Evolutionary conservation across 345 rosid species (phyloP).

Genomic region (Aquilaria yunnanensis): DNA sequence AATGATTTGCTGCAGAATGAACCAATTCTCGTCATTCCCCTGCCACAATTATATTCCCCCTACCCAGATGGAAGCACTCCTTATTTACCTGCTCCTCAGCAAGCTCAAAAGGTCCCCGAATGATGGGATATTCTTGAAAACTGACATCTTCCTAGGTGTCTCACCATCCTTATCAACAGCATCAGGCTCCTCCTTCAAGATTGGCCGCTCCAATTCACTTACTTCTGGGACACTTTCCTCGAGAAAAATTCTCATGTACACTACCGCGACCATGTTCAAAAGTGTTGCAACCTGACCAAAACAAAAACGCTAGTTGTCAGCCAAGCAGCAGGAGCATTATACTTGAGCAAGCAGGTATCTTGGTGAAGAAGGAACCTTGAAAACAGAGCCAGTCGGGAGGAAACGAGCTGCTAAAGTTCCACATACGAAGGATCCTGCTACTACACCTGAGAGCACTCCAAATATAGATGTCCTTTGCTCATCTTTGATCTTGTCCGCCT

Average conservation of each 20-base stretch:
- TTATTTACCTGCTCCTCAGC: slow-evolving; percentile 48
- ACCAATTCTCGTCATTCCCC: neutral
- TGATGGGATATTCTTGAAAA: slow-evolving; percentile 55
- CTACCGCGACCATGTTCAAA: slow-evolving; percentile 42
- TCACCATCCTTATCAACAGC: slow-evolving; percentile 16
- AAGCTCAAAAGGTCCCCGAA: slow-evolving; percentile 39
- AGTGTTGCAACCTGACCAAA: slow-evolving; percentile 47
- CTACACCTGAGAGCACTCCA: slow-evolving; percentile 57
- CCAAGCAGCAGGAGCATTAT: neutral
- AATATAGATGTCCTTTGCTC: slow-evolving; percentile 58
- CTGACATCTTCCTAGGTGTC: slow-evolving; percentile 1
- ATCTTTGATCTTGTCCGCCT: slow-evolving; percentile 63
- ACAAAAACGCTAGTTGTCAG: neutral
- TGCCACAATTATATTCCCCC: neutral
- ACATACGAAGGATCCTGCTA: slow-evolving; percentile 38
- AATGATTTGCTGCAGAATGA: slow-evolving; percentile 48
- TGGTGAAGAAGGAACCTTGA: slow-evolving; percentile 41
- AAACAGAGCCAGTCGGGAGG: slow-evolving; percentile 42
- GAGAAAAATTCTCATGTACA: slow-evolving; percentile 82
- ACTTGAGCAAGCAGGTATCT: neutral
- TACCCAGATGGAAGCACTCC: neutral
- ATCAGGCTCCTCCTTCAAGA: slow-evolving; percentile 27
- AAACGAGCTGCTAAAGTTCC: slow-evolving; percentile 75
- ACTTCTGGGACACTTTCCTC: slow-evolving; percentile 32
- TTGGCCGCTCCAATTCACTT: slow-evolving; percentile 35